Conservation (phyloP, 2,329 filamentous ascomycete genomes). For the Verticillium isaacii region DNA sequence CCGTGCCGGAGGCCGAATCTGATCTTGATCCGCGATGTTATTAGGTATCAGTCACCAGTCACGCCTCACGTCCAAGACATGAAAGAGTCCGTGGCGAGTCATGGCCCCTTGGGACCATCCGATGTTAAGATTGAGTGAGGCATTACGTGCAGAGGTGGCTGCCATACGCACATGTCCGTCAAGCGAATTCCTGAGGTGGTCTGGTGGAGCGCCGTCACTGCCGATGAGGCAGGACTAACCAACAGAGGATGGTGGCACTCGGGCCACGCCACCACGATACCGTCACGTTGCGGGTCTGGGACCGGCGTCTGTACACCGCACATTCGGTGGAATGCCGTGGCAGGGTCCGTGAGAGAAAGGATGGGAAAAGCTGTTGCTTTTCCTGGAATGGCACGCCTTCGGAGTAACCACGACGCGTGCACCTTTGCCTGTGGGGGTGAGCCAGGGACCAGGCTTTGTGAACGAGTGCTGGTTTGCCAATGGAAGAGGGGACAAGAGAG, state of each 20-base stretch:
- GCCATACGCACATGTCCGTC: background rate
- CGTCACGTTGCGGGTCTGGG: background rate
- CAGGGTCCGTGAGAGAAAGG: background rate
- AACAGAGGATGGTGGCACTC: background rate
- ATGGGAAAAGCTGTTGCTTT: background rate
- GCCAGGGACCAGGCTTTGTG: background rate
- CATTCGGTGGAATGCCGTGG: background rate
- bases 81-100: background rate
- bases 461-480: background rate
- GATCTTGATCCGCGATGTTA: background rate
- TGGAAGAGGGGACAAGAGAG: background rate
- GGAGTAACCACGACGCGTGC: background rate
- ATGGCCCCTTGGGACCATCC: background rate
- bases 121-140: background rate
- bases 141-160: background rate
- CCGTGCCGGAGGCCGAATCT: background rate
- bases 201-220: background rate
- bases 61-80: background rate
- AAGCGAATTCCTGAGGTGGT: background rate
- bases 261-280: background rate
- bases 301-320: background rate
- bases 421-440: background rate
- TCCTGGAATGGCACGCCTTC: background rate
- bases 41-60: background rate
- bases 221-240: background rate